Base-by-base conservation (phyloP, 352 stramenopile genomes). In the Stephanocyclus meneghinianus region DNA sequence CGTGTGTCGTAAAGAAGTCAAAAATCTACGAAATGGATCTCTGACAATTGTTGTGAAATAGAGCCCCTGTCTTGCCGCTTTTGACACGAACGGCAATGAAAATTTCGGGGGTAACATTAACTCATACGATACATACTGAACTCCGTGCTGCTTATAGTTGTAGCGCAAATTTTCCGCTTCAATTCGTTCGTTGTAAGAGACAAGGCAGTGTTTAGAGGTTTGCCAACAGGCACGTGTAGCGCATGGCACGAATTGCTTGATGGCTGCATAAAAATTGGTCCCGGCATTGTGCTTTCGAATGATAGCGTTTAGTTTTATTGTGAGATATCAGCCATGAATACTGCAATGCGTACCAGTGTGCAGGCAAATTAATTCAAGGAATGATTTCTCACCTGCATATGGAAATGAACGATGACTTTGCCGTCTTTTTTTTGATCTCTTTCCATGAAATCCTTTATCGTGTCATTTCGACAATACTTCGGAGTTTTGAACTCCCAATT, bases 71-170 rank as follows among this genome's bases (percentile, higher is more conserved):
- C 76, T 61, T 35, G 76, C 76, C 32, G 30, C 56, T 2, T 84
- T 44, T 37, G 70, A 80, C 0, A 84, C 71, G 55, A 84, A 84
- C 16, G 76, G 76, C 29, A 84, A 30, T 13, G 76, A 67, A 70
- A 80, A 80, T 30, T 59, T 72, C 37, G 76, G 76, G n/a, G 76
- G 76, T 13, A 84, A 50, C 76, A 80, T 79, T 26, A 76, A 45
- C 44, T 84, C 76, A 40, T 78, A 78, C 26, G 76, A 84, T 15
- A 84, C 76, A 64, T 80, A 84, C 59, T 84, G 76, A 42, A 84
- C 71, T 21, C 76, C 76, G 59, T 80, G 48, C n/a, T 79, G 30
- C 29, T 57, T 47, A 64, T 77, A 84, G 63, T 84, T 84, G 1
- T 68, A 13, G 47, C 76, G 70, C 42, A 84, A 69, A 55, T 84